Base-by-base conservation (phyloP, 805 yeast species). In the Cyberlindnera lachancei region DNA sequence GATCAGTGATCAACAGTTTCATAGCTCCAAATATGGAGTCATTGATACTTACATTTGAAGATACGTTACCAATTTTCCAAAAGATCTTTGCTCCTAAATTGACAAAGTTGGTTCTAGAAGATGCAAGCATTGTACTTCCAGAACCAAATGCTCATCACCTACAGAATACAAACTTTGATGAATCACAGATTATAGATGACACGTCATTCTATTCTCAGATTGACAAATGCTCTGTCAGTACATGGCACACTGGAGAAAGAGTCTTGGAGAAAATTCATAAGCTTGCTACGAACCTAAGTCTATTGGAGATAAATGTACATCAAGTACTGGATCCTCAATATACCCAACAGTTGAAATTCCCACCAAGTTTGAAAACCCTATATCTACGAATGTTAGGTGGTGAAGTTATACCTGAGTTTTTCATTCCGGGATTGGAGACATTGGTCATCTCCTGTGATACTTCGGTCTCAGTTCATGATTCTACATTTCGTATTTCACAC, bases 401-500 rank as follows among this genome's bases (percentile, higher is more conserved):
- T 24, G 27, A 29, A 15, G 17, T 23, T 9, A 21, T 37, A 11
- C 42, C 38, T 4, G 18, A 25, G 15, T 38, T 38, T 21, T 5
- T 29, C 14, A 23, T 35, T 15, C 36, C 33, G 11, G 18, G 33
- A 3, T 16, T 38, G 16, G 33, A 27, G 13, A 26, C 29, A 22
- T 22, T 38, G n/a, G 11, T 15, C 6, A 25, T 35, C 6, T 9
- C 18, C 18, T 23, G 29, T 5, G 29, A 30, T 20, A 28, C 25
- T 8, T 6, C 16, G 23, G 25, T 21, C 12, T 12, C 11, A 10
- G 9, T 15, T 20, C 30, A 19, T 14, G 25, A 17, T 11, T 11
- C 11, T 5, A 11, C 16, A 5, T 16, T 20, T n/a, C 14, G 13
- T 5, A 14, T 34, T 9, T 32, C 30, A 11, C 22, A 20, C 4